phyloP scores from a whole-genome alignment of 2,329 filamentous ascomycete genomes.

The Neocatenulostroma microsporum region DNA sequence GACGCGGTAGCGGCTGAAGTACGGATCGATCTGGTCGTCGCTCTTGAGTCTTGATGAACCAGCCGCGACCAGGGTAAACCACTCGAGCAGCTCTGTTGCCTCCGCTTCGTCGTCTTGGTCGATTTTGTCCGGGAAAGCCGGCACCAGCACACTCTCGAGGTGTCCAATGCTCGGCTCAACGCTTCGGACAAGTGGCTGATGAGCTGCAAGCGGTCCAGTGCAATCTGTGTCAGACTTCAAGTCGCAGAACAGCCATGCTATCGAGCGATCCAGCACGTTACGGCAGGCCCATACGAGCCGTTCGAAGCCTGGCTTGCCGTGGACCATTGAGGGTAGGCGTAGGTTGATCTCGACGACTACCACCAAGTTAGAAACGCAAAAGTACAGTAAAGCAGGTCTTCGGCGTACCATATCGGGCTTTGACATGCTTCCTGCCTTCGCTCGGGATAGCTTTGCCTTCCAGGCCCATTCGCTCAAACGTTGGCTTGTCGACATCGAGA shows the following conservation, averaged over 20 bases:
- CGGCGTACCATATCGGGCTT: constrained; percentile 63
- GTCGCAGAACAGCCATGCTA: constrained; percentile 74
- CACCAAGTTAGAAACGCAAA: not conserved
- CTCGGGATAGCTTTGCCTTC: constrained; percentile 59
- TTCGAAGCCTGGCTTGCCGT: constrained; percentile 76
- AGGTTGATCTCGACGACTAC: constrained; percentile 72
- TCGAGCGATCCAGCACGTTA: constrained; percentile 60
- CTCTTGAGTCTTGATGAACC: constrained; percentile 55
- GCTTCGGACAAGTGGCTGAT: constrained; percentile 27
- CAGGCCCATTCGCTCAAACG: constrained; percentile 75
- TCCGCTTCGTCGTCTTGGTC: constrained; percentile 53
- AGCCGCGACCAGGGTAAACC: constrained; percentile 61
- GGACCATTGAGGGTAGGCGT: constrained; percentile 64
- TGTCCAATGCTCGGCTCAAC: constrained; percentile 20
- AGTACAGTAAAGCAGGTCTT: not conserved
- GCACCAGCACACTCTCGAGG: constrained; percentile 25
- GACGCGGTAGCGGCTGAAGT: constrained; percentile 59
- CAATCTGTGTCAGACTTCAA: constrained; percentile 25
- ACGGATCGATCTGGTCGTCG: constrained; percentile 57
- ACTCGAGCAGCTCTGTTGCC: constrained; percentile 61
- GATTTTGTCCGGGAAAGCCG: constrained; percentile 20
- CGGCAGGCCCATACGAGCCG: constrained; percentile 69
- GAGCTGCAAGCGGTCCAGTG: constrained; percentile 16
- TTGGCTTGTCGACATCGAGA: constrained; percentile 71
- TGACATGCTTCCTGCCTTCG: constrained; percentile 55